Evolutionary conservation across 1,139 yeast species (phyloP).

Genomic region (Debaryomyces sp.): DNA sequence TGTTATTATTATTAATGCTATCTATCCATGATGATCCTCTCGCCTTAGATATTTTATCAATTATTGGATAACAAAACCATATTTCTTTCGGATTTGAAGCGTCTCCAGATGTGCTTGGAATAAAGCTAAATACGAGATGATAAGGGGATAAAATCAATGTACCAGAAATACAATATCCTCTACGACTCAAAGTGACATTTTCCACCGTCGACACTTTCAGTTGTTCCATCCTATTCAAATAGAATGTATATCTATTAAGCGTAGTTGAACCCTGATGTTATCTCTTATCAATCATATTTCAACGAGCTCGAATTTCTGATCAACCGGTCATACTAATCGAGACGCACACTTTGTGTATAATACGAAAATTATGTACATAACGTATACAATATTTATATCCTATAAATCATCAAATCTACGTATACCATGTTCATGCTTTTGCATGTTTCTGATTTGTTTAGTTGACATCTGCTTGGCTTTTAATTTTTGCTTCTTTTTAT

Average conservation of each 20-base stretch:
- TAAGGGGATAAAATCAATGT: constrained; percentile 78
- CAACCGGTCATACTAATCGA: neutral
- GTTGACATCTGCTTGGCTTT: constrained; percentile 41
- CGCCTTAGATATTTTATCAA: constrained; percentile 65
- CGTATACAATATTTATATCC: constrained; percentile 2
- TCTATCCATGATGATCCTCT: constrained; percentile 49
- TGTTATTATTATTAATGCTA: constrained; percentile 12
- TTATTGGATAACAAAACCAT: constrained; percentile 93
- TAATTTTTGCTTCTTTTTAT: constrained; percentile 30
- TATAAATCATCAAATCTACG: constrained; percentile 65
- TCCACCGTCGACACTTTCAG: constrained; percentile 50
- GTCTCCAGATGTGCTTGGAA: constrained; percentile 23
- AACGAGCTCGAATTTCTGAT: neutral
- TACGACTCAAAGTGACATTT: constrained; percentile 66
- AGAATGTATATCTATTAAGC: neutral
- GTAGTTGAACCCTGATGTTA: neutral
- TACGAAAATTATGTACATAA: neutral
- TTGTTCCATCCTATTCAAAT: constrained; percentile 22
- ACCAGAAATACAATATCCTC: constrained; percentile 70
- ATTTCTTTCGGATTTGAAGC: constrained; percentile 57
- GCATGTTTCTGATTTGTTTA: constrained; percentile 51
- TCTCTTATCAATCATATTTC: neutral
- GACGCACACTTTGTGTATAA: neutral
- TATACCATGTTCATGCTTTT: constrained; percentile 67
- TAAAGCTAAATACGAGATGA: constrained; percentile 75